Evolutionary conservation across 306 rosid species (phyloP).

Genomic region (Corylus americana): DNA sequence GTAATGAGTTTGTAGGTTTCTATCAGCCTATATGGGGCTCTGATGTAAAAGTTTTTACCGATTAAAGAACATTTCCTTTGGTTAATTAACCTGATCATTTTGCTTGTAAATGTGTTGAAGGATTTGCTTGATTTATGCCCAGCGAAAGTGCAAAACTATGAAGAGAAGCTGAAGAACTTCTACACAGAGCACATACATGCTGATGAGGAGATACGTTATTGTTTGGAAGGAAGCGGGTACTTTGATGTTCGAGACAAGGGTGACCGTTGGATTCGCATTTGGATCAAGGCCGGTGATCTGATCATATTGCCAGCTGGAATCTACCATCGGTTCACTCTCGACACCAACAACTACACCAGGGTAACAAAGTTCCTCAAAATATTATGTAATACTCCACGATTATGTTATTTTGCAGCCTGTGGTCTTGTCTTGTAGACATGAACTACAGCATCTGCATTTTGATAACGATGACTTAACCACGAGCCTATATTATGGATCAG

Average conservation of each 20-base stretch:
- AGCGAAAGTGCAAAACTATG: conserved; percentile 68
- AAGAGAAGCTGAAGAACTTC: conserved; percentile 81
- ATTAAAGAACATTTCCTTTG: neutral
- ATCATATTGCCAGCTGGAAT: conserved; percentile 96
- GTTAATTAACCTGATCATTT: neutral
- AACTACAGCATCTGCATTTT: neutral
- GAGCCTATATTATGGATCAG: no score
- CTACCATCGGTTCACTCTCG: conserved; percentile 88
- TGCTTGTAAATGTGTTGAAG: conserved; percentile 31
- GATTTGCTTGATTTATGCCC: conserved; percentile 86
- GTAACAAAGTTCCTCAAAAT: conserved; percentile 36
- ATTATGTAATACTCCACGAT: neutral
- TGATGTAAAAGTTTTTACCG: neutral
- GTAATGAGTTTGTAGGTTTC: neutral
- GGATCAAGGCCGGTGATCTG: conserved; percentile 86
- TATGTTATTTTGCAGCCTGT: neutral
- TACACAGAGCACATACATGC: conserved; percentile 93
- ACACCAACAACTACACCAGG: conserved; percentile 72
- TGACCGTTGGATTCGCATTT: conserved; percentile 86
- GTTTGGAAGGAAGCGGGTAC: conserved; percentile 87
- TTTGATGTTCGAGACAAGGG: conserved; percentile 77
- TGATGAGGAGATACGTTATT: conserved; percentile 89
- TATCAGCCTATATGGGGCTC: no score
- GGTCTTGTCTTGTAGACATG: neutral
- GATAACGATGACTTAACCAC: neutral